Base-by-base conservation (phyloP, 108 stramenopile genomes). In the Pseudonitzschia delicatissima region DNA sequence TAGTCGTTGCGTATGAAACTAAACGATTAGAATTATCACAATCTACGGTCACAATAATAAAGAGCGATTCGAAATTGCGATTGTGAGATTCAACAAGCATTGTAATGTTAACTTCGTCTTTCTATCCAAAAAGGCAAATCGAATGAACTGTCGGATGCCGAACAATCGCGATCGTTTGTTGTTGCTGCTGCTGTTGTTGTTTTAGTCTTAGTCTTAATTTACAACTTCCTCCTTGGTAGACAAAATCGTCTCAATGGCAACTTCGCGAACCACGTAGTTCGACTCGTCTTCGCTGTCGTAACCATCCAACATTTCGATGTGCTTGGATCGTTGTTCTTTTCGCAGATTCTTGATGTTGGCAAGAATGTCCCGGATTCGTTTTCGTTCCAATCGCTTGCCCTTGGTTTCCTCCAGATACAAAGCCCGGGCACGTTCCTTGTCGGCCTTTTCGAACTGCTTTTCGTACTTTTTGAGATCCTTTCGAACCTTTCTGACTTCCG, bases 381-480 rank as follows among this genome's bases (percentile, higher is more conserved):
- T 69, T 29, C 94, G 84, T 39, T 73, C 77, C 45, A 76, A 74
- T 3, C 94, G 84, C 71, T 95, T 95, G 23, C 86, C 94, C 67
- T 82, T 90, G 33, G 94, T 95, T 66, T 89, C 90, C 73, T 93
- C 87, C 62, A 93, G 71, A 27, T 91, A 79, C 33, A 76, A 70
- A 21, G 72, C 84, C 15, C 82, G 77, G 66, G 89, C 81, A 52
- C 92, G 88, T 71, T 87, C 93, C 77, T 90, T 90, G 80, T 99
- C 98, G 59, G 87, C 96, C 62, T 84, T 84, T 49, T 97, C 97
- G 83, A 99, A 99, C 42, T 91, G 85, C 73, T 91, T 84, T 81
- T 99, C 98, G 73, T 99, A 99, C 81, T 97, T 96, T 33, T 94
- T 93, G 47, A 98, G 78, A 66, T 97, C 94, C 66, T 94, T 93